Base-by-base conservation (phyloP, 225 moss, liverwort and hornwort species). In the Pleurozium schreberi region DNA sequence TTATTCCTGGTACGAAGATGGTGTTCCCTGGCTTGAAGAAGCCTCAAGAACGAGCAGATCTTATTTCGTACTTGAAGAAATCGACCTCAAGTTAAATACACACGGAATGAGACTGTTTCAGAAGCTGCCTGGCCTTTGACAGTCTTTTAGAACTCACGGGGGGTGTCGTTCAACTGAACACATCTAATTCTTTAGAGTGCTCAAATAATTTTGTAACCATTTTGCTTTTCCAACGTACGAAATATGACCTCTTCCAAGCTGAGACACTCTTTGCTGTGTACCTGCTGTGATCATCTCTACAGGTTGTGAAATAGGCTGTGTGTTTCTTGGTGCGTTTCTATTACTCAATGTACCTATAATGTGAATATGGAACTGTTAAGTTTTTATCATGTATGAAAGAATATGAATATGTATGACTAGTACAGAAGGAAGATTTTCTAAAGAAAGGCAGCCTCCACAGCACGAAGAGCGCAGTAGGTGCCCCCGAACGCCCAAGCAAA, bases 21-120 rank as follows among this genome's bases (percentile, higher is more conserved):
- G 94, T 94, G 78, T 94, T 94, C 69, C 93, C 94, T 79, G 94
- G 94, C 21, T 89, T 94, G 91, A 94, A 94, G 85, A 94, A 94
- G 68, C 94, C 94, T 15, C 94, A 94, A 91, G 94, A 94, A 45
- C 92, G 94, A 75, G 94, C 94, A 42, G 94, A 94, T 73, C 93
- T 94, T 74, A 94, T 94, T 60, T 19, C 92, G 18, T 94, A 93
- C 88, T 90, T 94, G 84, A 94, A 94, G 88, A 93, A 93, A 64
- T 63, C 85, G 78, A 91, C 92, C 55, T 63, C 87, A 69, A 59
- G 67, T 78, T 89, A 84, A 78, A 28, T 38, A 36, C 74, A 57
- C 67, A 77, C 59, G 67, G 66, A 75, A 49, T 84, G 89, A 84
- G 68, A 50, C 78, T 84, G 89, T 60, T 79, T 85, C 84, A 59